Conservation (phyloP, 306 rosid species). For the Lathyrus aphaca region DNA sequence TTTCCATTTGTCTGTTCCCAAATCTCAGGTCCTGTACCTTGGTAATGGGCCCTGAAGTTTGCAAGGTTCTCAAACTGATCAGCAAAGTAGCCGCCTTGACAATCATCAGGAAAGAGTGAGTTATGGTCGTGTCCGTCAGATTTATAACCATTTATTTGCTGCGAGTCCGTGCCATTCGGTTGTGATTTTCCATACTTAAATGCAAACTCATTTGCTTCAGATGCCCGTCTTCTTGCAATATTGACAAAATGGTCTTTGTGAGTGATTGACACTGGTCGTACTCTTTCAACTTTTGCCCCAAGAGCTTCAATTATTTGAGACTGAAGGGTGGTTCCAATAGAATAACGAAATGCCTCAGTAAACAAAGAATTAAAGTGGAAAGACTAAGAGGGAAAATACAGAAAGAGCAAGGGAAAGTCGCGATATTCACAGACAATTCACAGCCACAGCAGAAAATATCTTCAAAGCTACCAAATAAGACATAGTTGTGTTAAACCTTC, state of each 20-base stretch:
- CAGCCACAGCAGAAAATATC: constrained; percentile 4
- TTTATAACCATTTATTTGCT: constrained; percentile 47
- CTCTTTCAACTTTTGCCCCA: constrained; percentile 93
- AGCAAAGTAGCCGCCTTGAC: constrained; percentile 87
- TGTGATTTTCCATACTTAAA: constrained; percentile 44
- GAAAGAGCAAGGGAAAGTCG: no score
- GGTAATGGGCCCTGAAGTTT: constrained; percentile 80
- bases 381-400: neutral
- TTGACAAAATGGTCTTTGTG: constrained; percentile 89
- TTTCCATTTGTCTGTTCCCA: constrained; percentile 80
- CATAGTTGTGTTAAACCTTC: neutral
- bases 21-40: constrained; percentile 94
- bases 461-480: neutral
- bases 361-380: constrained; percentile 6
- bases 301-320: constrained; percentile 83
- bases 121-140: constrained; percentile 42
- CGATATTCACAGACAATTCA: neutral
- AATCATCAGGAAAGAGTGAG: constrained; percentile 43
- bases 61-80: constrained; percentile 94
- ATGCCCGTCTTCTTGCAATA: constrained; percentile 77
- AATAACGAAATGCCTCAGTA: constrained; percentile 1
- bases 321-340: constrained; percentile 45
- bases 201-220: constrained; percentile 73
- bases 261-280: constrained; percentile 88
- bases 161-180: constrained; percentile 35